Evolutionary conservation across 2,329 filamentous ascomycete genomes (phyloP).

Genomic region (Scorias spongiosa): DNA sequence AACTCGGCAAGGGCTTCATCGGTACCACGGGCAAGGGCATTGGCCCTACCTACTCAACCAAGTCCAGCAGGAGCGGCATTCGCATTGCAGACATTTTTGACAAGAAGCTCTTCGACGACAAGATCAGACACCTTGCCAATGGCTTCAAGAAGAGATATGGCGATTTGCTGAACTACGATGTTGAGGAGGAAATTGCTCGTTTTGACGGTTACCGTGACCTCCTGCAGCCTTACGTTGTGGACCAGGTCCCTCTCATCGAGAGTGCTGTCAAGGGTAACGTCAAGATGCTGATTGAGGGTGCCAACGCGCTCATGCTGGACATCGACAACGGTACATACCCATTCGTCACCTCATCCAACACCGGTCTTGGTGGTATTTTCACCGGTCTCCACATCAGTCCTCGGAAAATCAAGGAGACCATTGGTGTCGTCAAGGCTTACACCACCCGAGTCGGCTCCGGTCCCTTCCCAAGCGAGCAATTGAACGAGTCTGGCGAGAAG

Average conservation of each 20-base stretch:
- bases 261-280: constrained; percentile 43
- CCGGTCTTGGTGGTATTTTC: constrained; percentile 45
- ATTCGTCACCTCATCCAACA: constrained; percentile 45
- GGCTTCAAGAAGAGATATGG: constrained; percentile 57
- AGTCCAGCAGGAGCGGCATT: constrained; percentile 51
- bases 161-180: constrained; percentile 49
- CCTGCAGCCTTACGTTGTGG: constrained; percentile 47
- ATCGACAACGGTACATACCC: constrained; percentile 49
- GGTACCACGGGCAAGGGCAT: constrained; percentile 35
- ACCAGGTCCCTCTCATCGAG: constrained; percentile 50
- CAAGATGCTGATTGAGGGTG: constrained; percentile 54
- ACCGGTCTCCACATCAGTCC: constrained; percentile 48
- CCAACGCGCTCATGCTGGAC: constrained; percentile 54
- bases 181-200: constrained; percentile 51
- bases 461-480: constrained; percentile 53
- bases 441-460: constrained; percentile 43
- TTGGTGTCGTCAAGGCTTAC: constrained; percentile 55
- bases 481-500: constrained; percentile 41
- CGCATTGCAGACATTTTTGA: constrained; percentile 53
- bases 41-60: constrained; percentile 46
- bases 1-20: constrained; percentile 34
- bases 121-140: constrained; percentile 44
- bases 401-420: constrained; percentile 43
- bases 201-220: constrained; percentile 45
- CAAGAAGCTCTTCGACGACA: constrained; percentile 48